These are phyloP conservation scores for Zygotorulaspora chibaensis DNA, from an alignment of 805 yeast genomes.

Conservation along the genomic window DNA sequence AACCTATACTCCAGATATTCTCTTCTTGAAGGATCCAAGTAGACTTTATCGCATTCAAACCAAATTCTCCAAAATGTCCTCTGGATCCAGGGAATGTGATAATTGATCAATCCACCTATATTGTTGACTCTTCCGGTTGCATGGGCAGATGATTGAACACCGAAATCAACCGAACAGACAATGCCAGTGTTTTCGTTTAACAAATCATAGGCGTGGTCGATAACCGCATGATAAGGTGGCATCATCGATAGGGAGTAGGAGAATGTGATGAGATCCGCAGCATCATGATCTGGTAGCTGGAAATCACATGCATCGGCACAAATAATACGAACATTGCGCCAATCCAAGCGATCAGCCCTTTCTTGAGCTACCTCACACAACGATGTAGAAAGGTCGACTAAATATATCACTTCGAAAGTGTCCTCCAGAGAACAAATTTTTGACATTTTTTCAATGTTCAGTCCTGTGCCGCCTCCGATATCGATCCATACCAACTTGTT, in stretches of 20 bases:
- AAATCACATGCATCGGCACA: constrained; percentile 77
- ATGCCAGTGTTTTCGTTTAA: constrained; percentile 55
- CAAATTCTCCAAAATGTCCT: constrained; percentile 83
- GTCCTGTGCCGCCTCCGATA: constrained; percentile 85
- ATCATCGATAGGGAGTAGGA: constrained; percentile 83
- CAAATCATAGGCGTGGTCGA: constrained; percentile 57
- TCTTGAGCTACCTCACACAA: constrained; percentile 66
- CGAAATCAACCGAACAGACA: constrained; percentile 72
- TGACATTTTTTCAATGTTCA: constrained; percentile 75
- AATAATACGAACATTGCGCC: constrained; percentile 60
- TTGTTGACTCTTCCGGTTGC: constrained; percentile 67
- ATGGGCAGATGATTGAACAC: constrained; percentile 64
- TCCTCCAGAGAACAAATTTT: constrained; percentile 33
- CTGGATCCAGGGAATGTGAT: constrained; percentile 72
- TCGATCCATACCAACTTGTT: constrained; percentile 60
- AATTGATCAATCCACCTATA: constrained; percentile 64
- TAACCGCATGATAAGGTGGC: constrained; percentile 73
- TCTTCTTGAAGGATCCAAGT: constrained; percentile 74
- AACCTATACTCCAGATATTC: constrained; percentile 78
- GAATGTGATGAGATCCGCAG: constrained; percentile 72
- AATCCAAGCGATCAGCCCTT: constrained; percentile 46
- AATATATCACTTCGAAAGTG: constrained; percentile 60
- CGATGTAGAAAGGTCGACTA: constrained; percentile 74
- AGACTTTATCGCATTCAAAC: constrained; percentile 82
- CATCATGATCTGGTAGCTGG: constrained; percentile 40